These are phyloP conservation scores for Rusavskia elegans DNA, from an alignment of 495 filamentous ascomycete species.

Conservation along the genomic window DNA sequence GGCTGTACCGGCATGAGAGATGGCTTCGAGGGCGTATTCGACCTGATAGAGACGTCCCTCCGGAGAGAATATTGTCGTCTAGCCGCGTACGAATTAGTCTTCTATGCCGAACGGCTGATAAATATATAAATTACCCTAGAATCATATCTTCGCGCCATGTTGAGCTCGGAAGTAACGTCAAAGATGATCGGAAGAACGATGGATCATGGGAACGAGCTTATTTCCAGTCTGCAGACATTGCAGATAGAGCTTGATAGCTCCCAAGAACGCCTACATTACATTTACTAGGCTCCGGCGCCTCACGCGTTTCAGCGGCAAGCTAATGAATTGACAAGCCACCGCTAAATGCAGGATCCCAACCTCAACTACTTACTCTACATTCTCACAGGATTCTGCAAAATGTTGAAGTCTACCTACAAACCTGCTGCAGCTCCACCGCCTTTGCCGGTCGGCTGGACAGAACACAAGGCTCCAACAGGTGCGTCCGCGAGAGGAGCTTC, in stretches of 20 bases:
- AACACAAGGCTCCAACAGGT: conserved; percentile 82
- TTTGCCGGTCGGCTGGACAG: conserved; percentile 71
- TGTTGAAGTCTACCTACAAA: conserved; percentile 52
- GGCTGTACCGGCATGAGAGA: conserved; percentile 94
- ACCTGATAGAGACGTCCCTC: conserved; percentile 98
- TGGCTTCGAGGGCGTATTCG: conserved; percentile 97
- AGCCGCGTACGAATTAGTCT: conserved; percentile 24
- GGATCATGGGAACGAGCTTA: too few species aligned
- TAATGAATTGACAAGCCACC: not conserved
- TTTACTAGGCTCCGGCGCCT: not conserved
- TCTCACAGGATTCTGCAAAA: conserved; percentile 9
- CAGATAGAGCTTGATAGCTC: not conserved
- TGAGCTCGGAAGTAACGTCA: conserved; percentile 7
- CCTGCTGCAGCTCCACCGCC: conserved; percentile 31
- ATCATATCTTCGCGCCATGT: conserved; percentile 97
- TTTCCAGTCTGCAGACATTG: too few species aligned
- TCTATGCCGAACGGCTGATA: conserved; percentile 8
- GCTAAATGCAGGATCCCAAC: not conserved
- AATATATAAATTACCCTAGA: conserved; percentile 52
- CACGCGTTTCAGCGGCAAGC: not conserved
- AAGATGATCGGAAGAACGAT: not conserved
- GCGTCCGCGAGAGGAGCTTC: conserved; percentile 8
- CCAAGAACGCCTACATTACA: not conserved
- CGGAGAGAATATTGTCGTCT: conserved; percentile 99
- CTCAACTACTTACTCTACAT: not conserved